These are phyloP conservation scores for Tricholoma sp. DNA, from an alignment of 768 basidiomycete species.

Conservation along the genomic window DNA sequence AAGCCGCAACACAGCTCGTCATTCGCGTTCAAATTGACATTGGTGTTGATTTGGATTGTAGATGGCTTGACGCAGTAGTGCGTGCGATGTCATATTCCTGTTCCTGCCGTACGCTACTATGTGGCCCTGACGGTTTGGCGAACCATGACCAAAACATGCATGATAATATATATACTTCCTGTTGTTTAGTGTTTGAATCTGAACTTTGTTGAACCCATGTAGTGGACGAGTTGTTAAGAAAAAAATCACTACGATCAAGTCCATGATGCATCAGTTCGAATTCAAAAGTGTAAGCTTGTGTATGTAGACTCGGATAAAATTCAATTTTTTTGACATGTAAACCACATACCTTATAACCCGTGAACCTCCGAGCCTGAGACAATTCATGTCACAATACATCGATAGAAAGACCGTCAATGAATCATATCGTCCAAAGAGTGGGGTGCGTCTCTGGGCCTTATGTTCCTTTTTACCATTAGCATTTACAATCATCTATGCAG, in stretches of 20 bases:
- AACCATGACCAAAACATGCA: slow-evolving; percentile 76
- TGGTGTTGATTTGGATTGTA: slow-evolving; percentile 51
- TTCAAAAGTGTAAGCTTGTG: too few relatives aligned
- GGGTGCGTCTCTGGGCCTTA: slow-evolving; percentile 29
- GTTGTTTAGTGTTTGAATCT: neutral
- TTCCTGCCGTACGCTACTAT: slow-evolving; percentile 78
- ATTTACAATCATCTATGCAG: slow-evolving; percentile 29
- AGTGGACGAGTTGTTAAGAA: too few relatives aligned
- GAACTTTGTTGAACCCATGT: neutral
- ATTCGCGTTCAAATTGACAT: slow-evolving; percentile 40
- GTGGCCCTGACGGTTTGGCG: slow-evolving; percentile 80
- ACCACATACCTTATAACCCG: too few relatives aligned
- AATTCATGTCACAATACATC: slow-evolving; percentile 32
- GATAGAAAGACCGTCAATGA: slow-evolving; percentile 36
- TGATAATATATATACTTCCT: neutral
- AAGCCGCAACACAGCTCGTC: slow-evolving; percentile 25
- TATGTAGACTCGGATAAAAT: too few relatives aligned
- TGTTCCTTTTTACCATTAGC: neutral
- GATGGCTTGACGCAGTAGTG: slow-evolving; percentile 33
- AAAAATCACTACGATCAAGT: too few relatives aligned
- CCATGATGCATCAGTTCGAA: too few relatives aligned
- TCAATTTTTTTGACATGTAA: too few relatives aligned
- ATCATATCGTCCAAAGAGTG: slow-evolving; percentile 49
- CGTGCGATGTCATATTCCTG: slow-evolving; percentile 76
- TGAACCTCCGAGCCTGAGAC: too few relatives aligned